Percentiles rank a stretch among this genome's conserved stretches.
Conservation (phyloP, 371 early-diverging fungal genomes). For the Saksenaea oblongispora region DNA sequence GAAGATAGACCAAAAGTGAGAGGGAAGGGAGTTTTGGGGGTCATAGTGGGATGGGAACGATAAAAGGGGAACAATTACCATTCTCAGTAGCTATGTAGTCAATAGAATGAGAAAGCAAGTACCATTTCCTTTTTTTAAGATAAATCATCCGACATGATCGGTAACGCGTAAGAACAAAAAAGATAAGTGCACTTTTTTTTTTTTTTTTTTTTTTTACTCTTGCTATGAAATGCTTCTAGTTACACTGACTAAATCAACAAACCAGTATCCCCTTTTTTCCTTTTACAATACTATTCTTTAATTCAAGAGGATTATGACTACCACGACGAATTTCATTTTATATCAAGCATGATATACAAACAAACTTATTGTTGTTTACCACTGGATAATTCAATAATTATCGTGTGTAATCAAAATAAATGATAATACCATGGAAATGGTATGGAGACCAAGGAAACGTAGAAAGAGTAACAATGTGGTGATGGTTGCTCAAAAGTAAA, state of each 20-base stretch:
- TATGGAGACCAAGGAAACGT: no score
- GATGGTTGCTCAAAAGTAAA: neutral
- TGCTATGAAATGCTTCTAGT: neutral
- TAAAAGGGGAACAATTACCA: neutral
- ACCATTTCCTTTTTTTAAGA: neutral
- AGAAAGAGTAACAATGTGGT: neutral
- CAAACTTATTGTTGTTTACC: no score
- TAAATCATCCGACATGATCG: neutral
- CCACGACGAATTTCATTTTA: no score
- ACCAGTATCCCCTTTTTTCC: no score
- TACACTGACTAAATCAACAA: neutral
- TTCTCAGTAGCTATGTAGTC: constrained; percentile 1
- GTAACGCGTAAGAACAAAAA: neutral
- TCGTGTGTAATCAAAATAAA: neutral
- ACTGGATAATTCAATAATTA: neutral
- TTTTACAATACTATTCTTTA: no score
- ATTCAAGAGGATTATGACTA: no score
- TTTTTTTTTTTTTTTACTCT: neutral
- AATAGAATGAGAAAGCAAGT: neutral
- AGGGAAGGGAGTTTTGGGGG: no score
- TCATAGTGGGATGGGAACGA: no score
- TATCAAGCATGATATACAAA: no score
- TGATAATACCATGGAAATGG: neutral
- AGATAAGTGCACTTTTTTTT: neutral
- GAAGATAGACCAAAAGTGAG: no score